These are phyloP conservation scores for Xylariaceae sp. DNA, from an alignment of 2,329 filamentous ascomycete genomes.

Conservation along the genomic window DNA sequence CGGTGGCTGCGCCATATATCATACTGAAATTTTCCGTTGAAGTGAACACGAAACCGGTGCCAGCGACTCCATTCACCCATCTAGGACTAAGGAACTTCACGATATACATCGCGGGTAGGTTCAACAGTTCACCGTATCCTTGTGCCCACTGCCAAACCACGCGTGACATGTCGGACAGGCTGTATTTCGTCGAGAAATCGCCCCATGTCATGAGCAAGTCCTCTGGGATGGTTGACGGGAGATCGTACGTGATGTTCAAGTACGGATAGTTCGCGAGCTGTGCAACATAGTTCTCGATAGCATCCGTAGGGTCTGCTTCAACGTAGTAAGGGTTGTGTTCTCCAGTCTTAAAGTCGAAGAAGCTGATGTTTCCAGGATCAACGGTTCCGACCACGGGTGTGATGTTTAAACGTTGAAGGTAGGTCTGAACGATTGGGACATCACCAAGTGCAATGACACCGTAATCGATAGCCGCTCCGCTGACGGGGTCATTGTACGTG, in stretches of 20 bases:
- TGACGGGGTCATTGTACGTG: conserved; percentile 20
- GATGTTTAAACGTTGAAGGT: conserved; percentile 45
- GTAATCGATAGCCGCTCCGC: conserved; percentile 19
- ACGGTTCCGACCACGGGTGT: conserved; percentile 23
- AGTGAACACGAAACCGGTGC: conserved; percentile 18
- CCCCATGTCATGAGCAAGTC: conserved; percentile 41
- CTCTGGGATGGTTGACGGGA: conserved; percentile 42
- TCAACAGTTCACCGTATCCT: conserved; percentile 21
- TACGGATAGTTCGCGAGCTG: conserved; percentile 12
- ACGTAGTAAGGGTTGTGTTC: background rate
- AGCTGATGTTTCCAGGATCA: conserved; percentile 3
- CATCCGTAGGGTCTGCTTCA: background rate
- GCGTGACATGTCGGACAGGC: conserved; percentile 31
- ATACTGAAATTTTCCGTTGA: conserved; percentile 22
- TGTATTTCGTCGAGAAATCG: conserved; percentile 40
- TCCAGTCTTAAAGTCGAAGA: conserved; percentile 16
- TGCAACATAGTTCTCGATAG: conserved; percentile 4
- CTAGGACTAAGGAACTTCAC: background rate
- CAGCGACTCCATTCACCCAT: conserved; percentile 6
- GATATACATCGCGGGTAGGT: background rate
- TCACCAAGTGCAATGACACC: conserved; percentile 21
- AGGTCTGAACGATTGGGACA: conserved; percentile 36
- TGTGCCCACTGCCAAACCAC: conserved; percentile 36
- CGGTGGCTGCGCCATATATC: conserved; percentile 27
- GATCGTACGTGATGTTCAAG: conserved; percentile 29